Evolutionary conservation across 768 basidiomycete genomes (phyloP).

Genomic region (Mycena epipterygia): DNA sequence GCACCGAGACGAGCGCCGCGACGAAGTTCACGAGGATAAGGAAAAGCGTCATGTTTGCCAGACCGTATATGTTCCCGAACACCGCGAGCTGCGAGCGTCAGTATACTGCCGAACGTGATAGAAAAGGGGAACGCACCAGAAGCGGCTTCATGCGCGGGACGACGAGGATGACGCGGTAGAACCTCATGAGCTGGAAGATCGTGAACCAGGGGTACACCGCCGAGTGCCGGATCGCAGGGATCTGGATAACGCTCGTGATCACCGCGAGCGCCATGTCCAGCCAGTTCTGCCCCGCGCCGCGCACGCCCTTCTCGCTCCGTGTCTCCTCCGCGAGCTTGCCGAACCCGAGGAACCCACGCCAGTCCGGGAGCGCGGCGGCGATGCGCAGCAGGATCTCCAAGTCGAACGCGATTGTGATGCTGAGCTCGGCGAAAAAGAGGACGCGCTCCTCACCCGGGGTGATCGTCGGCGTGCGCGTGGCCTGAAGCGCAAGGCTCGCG

Average conservation of each 20-base stretch:
- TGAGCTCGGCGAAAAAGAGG: constrained; percentile 78
- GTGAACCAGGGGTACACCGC: constrained; percentile 90
- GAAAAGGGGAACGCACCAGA: constrained; percentile 65
- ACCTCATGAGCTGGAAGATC: constrained; percentile 86
- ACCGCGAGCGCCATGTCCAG: constrained; percentile 85
- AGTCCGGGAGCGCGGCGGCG: constrained; percentile 80
- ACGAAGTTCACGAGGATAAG: constrained; percentile 90
- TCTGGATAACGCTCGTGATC: constrained; percentile 83
- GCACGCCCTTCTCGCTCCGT: background rate
- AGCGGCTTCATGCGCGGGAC: constrained; percentile 93
- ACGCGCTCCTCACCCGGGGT: constrained; percentile 58
- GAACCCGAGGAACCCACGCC: constrained; percentile 80
- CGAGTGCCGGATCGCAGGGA: constrained; percentile 79
- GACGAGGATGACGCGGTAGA: constrained; percentile 92
- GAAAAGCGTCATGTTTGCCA: constrained; percentile 93
- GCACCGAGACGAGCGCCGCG: constrained; percentile 84
- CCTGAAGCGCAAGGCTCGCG: constrained; percentile 79
- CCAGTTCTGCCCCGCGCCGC: constrained; percentile 63
- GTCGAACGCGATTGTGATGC: constrained; percentile 87
- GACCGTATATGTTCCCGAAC: constrained; percentile 92
- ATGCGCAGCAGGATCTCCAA: constrained; percentile 88
- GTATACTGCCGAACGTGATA: background rate
- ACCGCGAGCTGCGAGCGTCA: constrained; percentile 74
- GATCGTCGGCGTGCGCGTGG: constrained; percentile 70
- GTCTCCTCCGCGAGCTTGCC: constrained; percentile 30